Conservation (phyloP, 805 yeast species). For the Schizosaccharomyces osmophilus region DNA sequence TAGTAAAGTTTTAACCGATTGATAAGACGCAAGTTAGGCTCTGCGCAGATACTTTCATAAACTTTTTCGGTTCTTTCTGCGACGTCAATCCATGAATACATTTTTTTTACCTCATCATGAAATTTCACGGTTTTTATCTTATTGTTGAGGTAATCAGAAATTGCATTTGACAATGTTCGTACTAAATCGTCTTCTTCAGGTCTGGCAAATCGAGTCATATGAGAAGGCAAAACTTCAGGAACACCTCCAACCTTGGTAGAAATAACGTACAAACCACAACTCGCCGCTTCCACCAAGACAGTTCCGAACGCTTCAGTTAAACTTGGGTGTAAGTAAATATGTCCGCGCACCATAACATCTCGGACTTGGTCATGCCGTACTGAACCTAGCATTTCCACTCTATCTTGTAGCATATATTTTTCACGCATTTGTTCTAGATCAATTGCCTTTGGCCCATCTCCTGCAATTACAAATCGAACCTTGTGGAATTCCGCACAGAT, state of each 20-base stretch:
- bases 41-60: slow-evolving; percentile 26
- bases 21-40: slow-evolving; percentile 25
- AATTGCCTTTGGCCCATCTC: slow-evolving; percentile 87
- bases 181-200: slow-evolving; percentile 72
- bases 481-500: slow-evolving; percentile 39
- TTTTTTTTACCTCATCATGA: slow-evolving; percentile 48
- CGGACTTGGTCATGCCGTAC: slow-evolving; percentile 82
- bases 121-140: slow-evolving; percentile 47
- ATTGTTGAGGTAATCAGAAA: slow-evolving; percentile 29
- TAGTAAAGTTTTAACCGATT: slow-evolving; percentile 40
- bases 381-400: slow-evolving; percentile 66
- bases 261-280: slow-evolving; percentile 80
- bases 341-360: slow-evolving; percentile 79
- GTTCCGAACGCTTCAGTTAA: slow-evolving; percentile 96
- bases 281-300: slow-evolving; percentile 87
- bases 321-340: slow-evolving; percentile 79
- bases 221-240: slow-evolving; percentile 79
- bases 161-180: slow-evolving; percentile 47
- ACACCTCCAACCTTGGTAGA: slow-evolving; percentile 94
- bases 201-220: slow-evolving; percentile 78
- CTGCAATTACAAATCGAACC: slow-evolving; percentile 70
- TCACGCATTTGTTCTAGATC: slow-evolving; percentile 93
- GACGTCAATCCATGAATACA: slow-evolving; percentile 84
- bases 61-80: slow-evolving; percentile 70
- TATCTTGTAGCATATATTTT: slow-evolving; percentile 54